phyloP scores from a whole-genome alignment of 441 rosid species.

The Sinapis alba region DNA sequence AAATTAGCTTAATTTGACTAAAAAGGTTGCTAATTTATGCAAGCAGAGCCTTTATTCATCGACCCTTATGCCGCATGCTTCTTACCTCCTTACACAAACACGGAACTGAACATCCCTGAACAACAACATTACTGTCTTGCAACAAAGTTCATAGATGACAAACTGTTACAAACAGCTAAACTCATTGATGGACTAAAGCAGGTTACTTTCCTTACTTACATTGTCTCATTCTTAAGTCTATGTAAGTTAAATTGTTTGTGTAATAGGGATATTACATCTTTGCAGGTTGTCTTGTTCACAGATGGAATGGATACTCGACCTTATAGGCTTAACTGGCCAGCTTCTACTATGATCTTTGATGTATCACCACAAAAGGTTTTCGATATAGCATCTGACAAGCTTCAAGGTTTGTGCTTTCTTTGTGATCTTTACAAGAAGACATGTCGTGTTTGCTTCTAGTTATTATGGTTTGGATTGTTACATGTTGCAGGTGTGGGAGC shows the following conservation, averaged over 20 bases:
- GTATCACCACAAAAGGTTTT: conserved; percentile 72
- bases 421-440: too few species aligned
- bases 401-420: conserved; percentile 59
- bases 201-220: conserved; percentile 41
- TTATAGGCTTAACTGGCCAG: conserved; percentile 88
- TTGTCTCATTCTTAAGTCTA: not conserved
- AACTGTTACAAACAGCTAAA: conserved; percentile 57
- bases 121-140: conserved; percentile 73
- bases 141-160: conserved; percentile 86
- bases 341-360: conserved; percentile 82
- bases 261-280: conserved; percentile 11
- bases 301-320: conserved; percentile 98
- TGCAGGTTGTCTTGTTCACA: conserved; percentile 85
- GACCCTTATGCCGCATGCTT: conserved; percentile 93
- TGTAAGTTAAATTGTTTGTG: conserved; percentile 13
- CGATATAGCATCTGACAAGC: conserved; percentile 58
- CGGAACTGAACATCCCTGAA: conserved; percentile 47
- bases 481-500: conserved; percentile 72
- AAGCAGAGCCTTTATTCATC: conserved; percentile 80
- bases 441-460: not conserved
- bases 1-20: not conserved
- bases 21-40: conserved; percentile 25
- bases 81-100: conserved; percentile 49
- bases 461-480: conserved; percentile 3
- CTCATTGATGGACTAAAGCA: conserved; percentile 81